A percentile compares a stretch with the other conserved stretches of the same genome.
Evolutionary conservation across 495 filamentous ascomycete species (phyloP).

Genomic region (Penicillium turbatum): DNA sequence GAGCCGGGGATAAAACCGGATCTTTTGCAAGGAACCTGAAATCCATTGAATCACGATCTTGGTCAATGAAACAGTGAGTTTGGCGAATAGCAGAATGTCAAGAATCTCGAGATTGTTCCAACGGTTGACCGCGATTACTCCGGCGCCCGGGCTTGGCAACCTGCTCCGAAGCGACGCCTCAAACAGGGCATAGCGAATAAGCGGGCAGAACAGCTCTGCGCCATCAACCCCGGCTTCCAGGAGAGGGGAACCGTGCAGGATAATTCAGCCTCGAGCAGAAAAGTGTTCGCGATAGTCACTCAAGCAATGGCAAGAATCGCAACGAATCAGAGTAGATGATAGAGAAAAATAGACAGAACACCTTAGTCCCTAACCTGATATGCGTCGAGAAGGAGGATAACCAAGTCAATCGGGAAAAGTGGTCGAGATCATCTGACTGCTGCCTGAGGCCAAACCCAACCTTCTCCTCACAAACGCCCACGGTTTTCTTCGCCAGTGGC

Average conservation of each 20-base stretch:
- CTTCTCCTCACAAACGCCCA: not conserved
- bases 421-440: not conserved
- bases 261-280: not conserved
- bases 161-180: slow-evolving; percentile 8
- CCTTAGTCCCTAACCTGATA: no score
- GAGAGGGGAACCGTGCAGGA: slow-evolving; percentile 16
- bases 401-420: not conserved
- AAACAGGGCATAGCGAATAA: slow-evolving; percentile 12
- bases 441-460: slow-evolving; percentile 9
- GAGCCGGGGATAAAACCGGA: no score
- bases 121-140: not conserved
- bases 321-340: not conserved
- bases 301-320: no score
- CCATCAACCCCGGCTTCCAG: slow-evolving; percentile 1
- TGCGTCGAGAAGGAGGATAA: no score
- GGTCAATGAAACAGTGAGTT: not conserved
- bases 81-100: not conserved
- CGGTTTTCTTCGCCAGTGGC: slow-evolving; percentile 8
- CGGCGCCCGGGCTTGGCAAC: slow-evolving; percentile 14
- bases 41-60: not conserved
- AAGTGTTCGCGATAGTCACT: no score
- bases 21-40: not conserved
- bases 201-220: not conserved
- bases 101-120: not conserved
- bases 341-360: not conserved